Evolutionary conservation across 164 flowering plant genomes (phyloP).

Genomic region (Vitis vinifera): ASM3070453v1 NC_081809.1:8529501-8530000

Average conservation of each 20-base stretch:
- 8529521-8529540: background rate
- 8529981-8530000: no score
- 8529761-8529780: no score
- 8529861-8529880: background rate
- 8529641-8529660: constrained; percentile 18
- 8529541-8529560: background rate
- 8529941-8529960: no score
- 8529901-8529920: background rate
- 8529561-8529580: background rate
- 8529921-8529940: background rate
- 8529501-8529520: background rate
- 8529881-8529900: constrained; percentile 7
- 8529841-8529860: background rate
- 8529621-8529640: constrained; percentile 5
- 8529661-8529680: constrained; percentile 1
- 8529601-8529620: constrained; percentile 10
- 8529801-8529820: background rate
- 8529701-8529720: background rate
- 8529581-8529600: constrained; percentile 21
- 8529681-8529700: background rate
- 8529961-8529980: no score
- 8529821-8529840: background rate
- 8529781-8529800: no score
- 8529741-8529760: no score
- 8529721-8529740: background rate